Base-by-base conservation (phyloP, 441 rosid genomes). In the Jatropha multifida region DNA sequence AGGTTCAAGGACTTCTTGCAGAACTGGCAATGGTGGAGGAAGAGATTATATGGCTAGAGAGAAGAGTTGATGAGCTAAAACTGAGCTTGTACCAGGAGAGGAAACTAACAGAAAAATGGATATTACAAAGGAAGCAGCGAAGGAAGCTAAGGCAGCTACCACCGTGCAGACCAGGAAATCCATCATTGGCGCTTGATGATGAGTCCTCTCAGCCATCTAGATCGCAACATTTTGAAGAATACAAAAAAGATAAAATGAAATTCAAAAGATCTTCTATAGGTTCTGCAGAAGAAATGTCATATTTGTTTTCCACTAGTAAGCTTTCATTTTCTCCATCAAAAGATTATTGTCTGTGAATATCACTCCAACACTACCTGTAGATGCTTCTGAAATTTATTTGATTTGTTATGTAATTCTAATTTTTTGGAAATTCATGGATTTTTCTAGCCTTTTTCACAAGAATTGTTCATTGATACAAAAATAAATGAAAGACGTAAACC, bases 11-110 rank as follows among this genome's bases (percentile, higher is more conserved):
- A 68, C 86, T 93, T 46, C 85, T 94, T 15, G 72, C 84, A 49
- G 97, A 94, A 77, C 51, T 93, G 76, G 89, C 96, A 46, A 72
- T 77, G 80, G 94, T 87, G 49, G 97, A 95, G 79, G 89, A 91
- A 72, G 96, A 95, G 87, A 91, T 95, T 20, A 49, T 82, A 51
- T 81, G 86, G 88, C 83, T 93, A 17, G 98, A 95, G 88, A 81
- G 87, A 71, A 89, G 83, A 82, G 85, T 95, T 44, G 83, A 86
- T 72, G 90, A 83, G 76, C 81, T 93, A 71, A 93, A 91, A 81
- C 85, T 88, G 78, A 84, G 85, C 71, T 40, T 91, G 71, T 84
- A 79, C 77, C 81, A 81, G 44, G 98, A 93, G 73, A 85, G 82
- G 81, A 83, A 83, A 77, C 86, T 78, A 69, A 87, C 79, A 40